Evolutionary conservation across 2,329 filamentous ascomycete species (phyloP).

Genomic region (Epichloe uncinata): DNA sequence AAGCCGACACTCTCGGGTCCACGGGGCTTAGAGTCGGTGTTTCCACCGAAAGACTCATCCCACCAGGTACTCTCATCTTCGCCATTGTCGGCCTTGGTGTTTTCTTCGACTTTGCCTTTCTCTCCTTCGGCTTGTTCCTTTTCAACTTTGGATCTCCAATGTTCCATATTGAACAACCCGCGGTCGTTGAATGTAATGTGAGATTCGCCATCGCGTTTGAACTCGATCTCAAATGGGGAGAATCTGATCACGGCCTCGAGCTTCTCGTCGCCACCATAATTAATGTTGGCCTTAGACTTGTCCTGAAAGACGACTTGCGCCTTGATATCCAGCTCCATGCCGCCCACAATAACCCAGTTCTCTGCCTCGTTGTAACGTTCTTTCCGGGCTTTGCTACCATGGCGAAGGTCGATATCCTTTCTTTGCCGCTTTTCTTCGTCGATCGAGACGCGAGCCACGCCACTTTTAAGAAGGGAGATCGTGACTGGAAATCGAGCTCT

Average conservation of each 20-base stretch:
- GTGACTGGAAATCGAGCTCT: slow-evolving; percentile 70
- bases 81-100: slow-evolving; percentile 30
- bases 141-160: slow-evolving; percentile 84
- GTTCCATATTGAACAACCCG: slow-evolving; percentile 86
- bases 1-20: slow-evolving; percentile 85
- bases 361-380: slow-evolving; percentile 90
- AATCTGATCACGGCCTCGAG: slow-evolving; percentile 78
- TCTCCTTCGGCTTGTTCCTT: slow-evolving; percentile 47
- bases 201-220: slow-evolving; percentile 66
- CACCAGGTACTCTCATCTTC: slow-evolving; percentile 90
- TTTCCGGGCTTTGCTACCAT: slow-evolving; percentile 73
- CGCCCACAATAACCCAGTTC: slow-evolving; percentile 76
- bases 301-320: slow-evolving; percentile 56
- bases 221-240: slow-evolving; percentile 72
- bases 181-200: slow-evolving; percentile 83
- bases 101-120: slow-evolving; percentile 34
- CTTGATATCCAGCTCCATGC: slow-evolving; percentile 56
- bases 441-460: slow-evolving; percentile 72
- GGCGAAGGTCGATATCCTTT: slow-evolving; percentile 75
- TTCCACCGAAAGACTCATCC: slow-evolving; percentile 93
- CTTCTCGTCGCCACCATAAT: slow-evolving; percentile 62
- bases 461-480: slow-evolving; percentile 80
- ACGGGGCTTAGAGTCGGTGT: slow-evolving; percentile 88
- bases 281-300: slow-evolving; percentile 56
- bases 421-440: slow-evolving; percentile 87